Conservation (phyloP, 352 stramenopile genomes). For the Pythium sp. region DNA sequence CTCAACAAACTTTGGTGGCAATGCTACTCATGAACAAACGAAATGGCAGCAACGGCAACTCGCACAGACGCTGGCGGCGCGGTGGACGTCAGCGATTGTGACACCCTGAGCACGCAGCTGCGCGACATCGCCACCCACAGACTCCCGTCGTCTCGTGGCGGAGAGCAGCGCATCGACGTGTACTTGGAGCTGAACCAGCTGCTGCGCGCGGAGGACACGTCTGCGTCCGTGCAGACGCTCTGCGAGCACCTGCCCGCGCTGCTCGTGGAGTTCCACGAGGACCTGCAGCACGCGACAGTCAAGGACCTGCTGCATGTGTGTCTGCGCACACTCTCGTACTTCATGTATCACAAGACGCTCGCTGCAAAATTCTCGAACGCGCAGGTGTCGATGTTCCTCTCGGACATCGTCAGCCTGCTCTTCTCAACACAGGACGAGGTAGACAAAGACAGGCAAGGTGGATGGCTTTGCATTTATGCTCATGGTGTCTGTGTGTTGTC, state of each 20-base stretch:
- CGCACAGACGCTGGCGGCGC: not conserved
- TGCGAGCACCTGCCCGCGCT: constrained; percentile 33
- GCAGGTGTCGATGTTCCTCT: constrained; percentile 41
- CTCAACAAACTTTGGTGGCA: too few species aligned
- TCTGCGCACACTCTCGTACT: constrained; percentile 64
- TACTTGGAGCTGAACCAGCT: constrained; percentile 61
- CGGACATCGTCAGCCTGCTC: constrained; percentile 43
- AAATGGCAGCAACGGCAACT: not conserved
- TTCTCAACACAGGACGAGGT: constrained; percentile 57
- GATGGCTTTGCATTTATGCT: not conserved
- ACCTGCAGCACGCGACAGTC: constrained; percentile 44
- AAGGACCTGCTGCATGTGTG: constrained; percentile 37
- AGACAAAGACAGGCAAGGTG: not conserved
- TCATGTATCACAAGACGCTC: constrained; percentile 55
- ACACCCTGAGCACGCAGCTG: constrained; percentile 22
- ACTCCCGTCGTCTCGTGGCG: constrained; percentile 34
- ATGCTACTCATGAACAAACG: too few species aligned
- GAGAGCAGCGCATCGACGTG: constrained; percentile 42
- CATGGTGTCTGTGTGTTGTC: not conserved
- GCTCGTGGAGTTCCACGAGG: constrained; percentile 39
- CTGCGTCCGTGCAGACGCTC: constrained; percentile 38
- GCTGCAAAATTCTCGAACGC: constrained; percentile 33
- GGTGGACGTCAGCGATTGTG: not conserved
- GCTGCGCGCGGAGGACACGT: constrained; percentile 53
- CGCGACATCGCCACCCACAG: constrained; percentile 26